Conservation (phyloP, 2,329 filamentous ascomycete species). For the Alternaria triticina region DNA sequence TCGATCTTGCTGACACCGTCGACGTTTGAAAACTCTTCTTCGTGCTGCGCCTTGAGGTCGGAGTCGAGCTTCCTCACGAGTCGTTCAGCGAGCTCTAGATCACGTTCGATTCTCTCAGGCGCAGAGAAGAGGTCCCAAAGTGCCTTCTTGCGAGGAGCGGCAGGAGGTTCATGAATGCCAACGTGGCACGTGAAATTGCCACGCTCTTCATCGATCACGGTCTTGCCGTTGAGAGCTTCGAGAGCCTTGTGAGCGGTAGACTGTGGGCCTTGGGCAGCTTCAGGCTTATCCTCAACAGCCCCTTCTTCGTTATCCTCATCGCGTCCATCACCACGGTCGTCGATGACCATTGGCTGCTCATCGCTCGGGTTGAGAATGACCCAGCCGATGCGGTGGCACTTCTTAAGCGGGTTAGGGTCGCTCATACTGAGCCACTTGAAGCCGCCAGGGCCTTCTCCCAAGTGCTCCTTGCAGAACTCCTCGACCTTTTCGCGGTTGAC, state of each 20-base stretch:
- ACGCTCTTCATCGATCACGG: constrained; percentile 89
- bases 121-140: constrained; percentile 96
- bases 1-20: constrained; percentile 83
- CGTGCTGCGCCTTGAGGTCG: constrained; percentile 76
- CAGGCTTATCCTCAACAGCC: constrained; percentile 61
- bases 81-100: constrained; percentile 81
- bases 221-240: constrained; percentile 96
- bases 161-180: constrained; percentile 89
- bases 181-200: constrained; percentile 98
- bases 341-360: constrained; percentile 64
- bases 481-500: constrained; percentile 94
- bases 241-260: constrained; percentile 82
- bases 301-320: constrained; percentile 69
- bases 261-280: constrained; percentile 41
- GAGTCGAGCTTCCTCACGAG: constrained; percentile 84
- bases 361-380: constrained; percentile 88
- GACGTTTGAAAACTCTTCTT: constrained; percentile 34
- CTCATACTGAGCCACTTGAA: constrained; percentile 96
- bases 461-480: constrained; percentile 90
- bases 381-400: constrained; percentile 98
- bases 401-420: constrained; percentile 95
- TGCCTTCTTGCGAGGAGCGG: constrained; percentile 88
- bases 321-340: constrained; percentile 75
- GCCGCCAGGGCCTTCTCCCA: constrained; percentile 87
- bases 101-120: constrained; percentile 90